phyloP scores from a whole-genome alignment of 1,284 basidiomycete species.

The Trichosporon sp. region DNA sequence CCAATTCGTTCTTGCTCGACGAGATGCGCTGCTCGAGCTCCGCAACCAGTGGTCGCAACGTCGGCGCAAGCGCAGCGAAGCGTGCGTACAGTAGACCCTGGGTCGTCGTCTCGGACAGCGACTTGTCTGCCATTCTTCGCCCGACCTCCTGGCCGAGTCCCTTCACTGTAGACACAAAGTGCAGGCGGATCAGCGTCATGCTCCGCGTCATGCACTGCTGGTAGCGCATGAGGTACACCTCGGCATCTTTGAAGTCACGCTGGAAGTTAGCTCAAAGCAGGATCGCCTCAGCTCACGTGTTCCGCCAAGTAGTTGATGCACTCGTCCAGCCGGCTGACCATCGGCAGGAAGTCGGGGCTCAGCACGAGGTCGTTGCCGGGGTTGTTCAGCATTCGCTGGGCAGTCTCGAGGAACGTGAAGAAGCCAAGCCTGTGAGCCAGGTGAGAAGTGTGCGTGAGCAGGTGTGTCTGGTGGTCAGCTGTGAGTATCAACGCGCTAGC shows the following conservation, averaged over 20 bases:
- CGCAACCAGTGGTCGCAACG: constrained; percentile 68
- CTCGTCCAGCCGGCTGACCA: constrained; percentile 87
- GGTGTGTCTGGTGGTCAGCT: constrained; percentile 56
- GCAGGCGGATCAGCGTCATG: constrained; percentile 94
- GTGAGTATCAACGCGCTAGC: constrained; percentile 23
- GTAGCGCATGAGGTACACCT: constrained; percentile 84
- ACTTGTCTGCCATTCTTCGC: constrained; percentile 69
- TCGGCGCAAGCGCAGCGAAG: constrained; percentile 66
- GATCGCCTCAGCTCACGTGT: constrained; percentile 60
- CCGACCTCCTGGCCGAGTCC: constrained; percentile 69
- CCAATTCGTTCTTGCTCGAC: constrained; percentile 65
- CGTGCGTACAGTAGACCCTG: constrained; percentile 82
- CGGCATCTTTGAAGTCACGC: constrained; percentile 84
- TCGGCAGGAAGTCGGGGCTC: constrained; percentile 81
- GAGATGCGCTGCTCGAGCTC: constrained; percentile 75
- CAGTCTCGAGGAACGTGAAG: constrained; percentile 84
- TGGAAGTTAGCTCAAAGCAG: constrained; percentile 42
- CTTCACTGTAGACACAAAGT: constrained; percentile 75
- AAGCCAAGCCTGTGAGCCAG: constrained; percentile 75
- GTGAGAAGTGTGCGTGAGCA: constrained; percentile 69
- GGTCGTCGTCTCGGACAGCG: constrained; percentile 74
- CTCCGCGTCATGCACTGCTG: constrained; percentile 93
- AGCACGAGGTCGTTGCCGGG: constrained; percentile 85
- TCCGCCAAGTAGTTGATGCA: constrained; percentile 81
- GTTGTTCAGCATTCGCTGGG: constrained; percentile 83